Evolutionary conservation across 2,329 filamentous ascomycete species (phyloP), one percentile per base, ranked within the genome.

Genomic region (Aspergillus pseudoterreus): DNA sequence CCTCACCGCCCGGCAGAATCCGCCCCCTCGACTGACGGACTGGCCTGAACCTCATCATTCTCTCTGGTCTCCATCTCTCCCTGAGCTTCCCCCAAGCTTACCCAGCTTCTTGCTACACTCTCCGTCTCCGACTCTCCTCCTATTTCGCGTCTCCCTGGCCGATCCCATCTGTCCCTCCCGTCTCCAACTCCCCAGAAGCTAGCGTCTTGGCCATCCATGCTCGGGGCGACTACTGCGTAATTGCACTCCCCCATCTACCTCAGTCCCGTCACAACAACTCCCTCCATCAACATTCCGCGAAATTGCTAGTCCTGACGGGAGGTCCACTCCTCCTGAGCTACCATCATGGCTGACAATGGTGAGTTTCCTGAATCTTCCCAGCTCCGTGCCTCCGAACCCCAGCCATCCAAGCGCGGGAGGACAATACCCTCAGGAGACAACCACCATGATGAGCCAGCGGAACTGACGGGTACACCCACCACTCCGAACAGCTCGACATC

Each of bases 401-500:
- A 42, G 17, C 27, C 46, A 53, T 51, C 30, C 30, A 19, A 46
- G 43, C 33, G n/a, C 35, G 24, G 12, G 44, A 24, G 38, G 43
- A 44, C 27, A 24, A 42, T 53, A 46, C 53, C 53, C 55, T 63
- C 60, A 66, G 63, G 65, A 61, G 61, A 59, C 35, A 38, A 14
- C 35, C 49, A 43, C 36, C 44, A 42, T 49, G 49, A 56, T 49
- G 30, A 44, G 22, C 15, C 47, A 51, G 39, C 53, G 59, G 59
- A 62, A 58, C 61, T 68, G 49, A 67, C 63, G 54, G 57, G 59
- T 51, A 47, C 30, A 30, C 54, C 51, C 46, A 17, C 45, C 45
- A 46, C 11, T 44, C 22, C 42, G 21, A 63, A 58, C 61, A 62
- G 59, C 64, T 70, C 70, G 66, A 52, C 72, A 76, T 60, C 83